Conservation (phyloP, 2,329 filamentous ascomycete species). For the Neoascochyta sp. region DNA sequence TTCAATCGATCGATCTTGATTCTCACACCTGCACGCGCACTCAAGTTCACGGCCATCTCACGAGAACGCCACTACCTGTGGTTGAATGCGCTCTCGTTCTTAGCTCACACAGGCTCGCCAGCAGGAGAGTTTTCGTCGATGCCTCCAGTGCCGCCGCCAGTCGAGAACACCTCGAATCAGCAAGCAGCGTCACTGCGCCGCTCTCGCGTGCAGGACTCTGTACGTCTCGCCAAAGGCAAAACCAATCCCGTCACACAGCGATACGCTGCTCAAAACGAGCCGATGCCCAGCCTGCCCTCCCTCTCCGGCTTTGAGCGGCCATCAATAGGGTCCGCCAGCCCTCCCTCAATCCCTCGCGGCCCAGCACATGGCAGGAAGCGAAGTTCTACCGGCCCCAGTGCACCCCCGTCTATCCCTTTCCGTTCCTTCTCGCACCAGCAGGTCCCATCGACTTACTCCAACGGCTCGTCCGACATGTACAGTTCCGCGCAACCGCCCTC, state of each 20-base stretch:
- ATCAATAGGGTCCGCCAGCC: slow-evolving; percentile 62
- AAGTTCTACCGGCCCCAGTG: slow-evolving; percentile 80
- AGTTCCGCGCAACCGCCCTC: slow-evolving; percentile 31
- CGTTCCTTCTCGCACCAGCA: slow-evolving; percentile 66
- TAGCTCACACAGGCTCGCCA: slow-evolving; percentile 82
- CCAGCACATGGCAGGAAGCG: slow-evolving; percentile 74
- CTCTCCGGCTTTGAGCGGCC: slow-evolving; percentile 38
- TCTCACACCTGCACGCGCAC: slow-evolving; percentile 82
- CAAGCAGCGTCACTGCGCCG: slow-evolving; percentile 45
- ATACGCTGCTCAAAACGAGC: slow-evolving; percentile 29
- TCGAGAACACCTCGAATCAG: slow-evolving; percentile 35
- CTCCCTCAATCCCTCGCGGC: slow-evolving; percentile 69
- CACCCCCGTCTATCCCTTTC: slow-evolving; percentile 64
- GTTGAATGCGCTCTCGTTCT: slow-evolving; percentile 90
- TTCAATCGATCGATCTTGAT: slow-evolving; percentile 96
- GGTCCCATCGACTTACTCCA: slow-evolving; percentile 39
- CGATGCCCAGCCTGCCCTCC: slow-evolving; percentile 30
- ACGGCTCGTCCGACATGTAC: slow-evolving; percentile 39
- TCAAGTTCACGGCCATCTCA: slow-evolving; percentile 87
- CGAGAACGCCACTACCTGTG: slow-evolving; percentile 89
- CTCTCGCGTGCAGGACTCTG: slow-evolving; percentile 76
- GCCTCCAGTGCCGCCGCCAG: slow-evolving; percentile 36
- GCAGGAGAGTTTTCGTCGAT: slow-evolving; percentile 65
- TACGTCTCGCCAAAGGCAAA: slow-evolving; percentile 78
- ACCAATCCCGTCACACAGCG: slow-evolving; percentile 34